These are phyloP conservation scores for Catunica adiposa DNA, from an alignment of 2,329 filamentous ascomycete species.

Conservation along the genomic window DNA sequence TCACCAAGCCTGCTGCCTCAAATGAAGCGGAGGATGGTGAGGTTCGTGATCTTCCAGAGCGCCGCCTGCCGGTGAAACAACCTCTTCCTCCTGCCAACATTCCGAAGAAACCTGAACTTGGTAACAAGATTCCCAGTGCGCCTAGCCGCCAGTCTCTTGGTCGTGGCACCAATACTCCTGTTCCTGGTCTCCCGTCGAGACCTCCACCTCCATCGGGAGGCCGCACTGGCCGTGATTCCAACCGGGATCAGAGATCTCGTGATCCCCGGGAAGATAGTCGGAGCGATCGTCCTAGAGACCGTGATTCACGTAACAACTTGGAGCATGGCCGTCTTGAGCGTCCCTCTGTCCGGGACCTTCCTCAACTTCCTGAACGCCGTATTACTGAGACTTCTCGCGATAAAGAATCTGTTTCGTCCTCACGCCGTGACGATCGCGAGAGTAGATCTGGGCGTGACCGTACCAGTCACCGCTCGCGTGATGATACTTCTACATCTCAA, in stretches of 20 bases:
- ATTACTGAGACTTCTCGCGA: constrained; percentile 5
- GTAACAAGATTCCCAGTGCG: background rate
- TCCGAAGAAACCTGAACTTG: constrained; percentile 11
- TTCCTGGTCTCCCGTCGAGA: constrained; percentile 10
- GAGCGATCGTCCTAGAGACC: constrained; percentile 8
- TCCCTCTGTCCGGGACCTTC: constrained; percentile 20
- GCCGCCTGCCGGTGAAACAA: constrained; percentile 19
- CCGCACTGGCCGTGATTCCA: constrained; percentile 1
- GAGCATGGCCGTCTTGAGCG: constrained; percentile 12
- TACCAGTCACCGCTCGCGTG: constrained; percentile 12
- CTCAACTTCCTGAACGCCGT: constrained; percentile 36
- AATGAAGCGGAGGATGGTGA: constrained; percentile 55
- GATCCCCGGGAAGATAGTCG: constrained; percentile 6
- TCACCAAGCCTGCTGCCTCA: constrained; percentile 14
- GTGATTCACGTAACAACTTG: constrained; percentile 8
- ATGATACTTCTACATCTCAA: constrained; percentile 18
- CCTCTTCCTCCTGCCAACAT: constrained; percentile 15
- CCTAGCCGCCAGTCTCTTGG: background rate
- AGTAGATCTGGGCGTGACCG: constrained; percentile 19
- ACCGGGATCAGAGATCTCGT: constrained; percentile 8
- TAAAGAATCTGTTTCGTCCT: constrained; percentile 11
- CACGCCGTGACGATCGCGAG: constrained; percentile 12
- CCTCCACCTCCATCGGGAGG: constrained; percentile 10
- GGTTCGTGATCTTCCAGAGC: constrained; percentile 24
- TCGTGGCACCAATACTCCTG: background rate